Base-by-base conservation (phyloP, 1,139 yeast species). In the Scheffersomyces quercinus region DNA sequence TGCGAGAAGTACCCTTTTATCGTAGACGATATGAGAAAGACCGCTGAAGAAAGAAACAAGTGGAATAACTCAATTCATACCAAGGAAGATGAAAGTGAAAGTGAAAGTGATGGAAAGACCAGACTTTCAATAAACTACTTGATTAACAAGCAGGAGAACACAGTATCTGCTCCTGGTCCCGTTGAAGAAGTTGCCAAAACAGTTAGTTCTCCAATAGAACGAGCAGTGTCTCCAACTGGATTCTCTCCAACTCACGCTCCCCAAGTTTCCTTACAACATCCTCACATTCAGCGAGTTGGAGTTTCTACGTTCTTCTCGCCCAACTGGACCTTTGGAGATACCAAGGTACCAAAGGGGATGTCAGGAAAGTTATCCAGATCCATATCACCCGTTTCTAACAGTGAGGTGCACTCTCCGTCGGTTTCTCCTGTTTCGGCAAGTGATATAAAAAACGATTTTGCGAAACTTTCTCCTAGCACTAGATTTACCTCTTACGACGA, bases 1-100 rank as follows among this genome's bases (percentile, higher is more conserved):
- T 81, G 88, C 55, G 59, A 65, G 8, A 69, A 79, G 46, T 83
- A 80, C 53, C 88, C 90, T 0, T 65, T 69, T 30, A 71, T 85
- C 15, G 72, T 75, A 32, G 79, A 77, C 34, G 84, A 82, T 42
- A 82, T 85, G 74, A 74, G 73, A 50, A 68, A 64, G 32, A 83
- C 87, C 0, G 89, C 90, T 5, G 68, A 71, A 28, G 77, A 72
- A 51, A 70, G 90, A 49, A 66, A 66, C 28, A 38, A 49, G 28
- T 46, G 46, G 34, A 54, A 54, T 36, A 45, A 46, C 29, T 41
- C 45, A 8, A 41, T 41, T 32, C 28, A 44, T 12, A n/a, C 39
- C 11, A 49, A 50, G 34, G 50, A 45, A 33, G 47, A 40, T 42
- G 42, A 45, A 38, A 28, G 26, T 8, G 35, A 31, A 6, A 28